phyloP scores from a whole-genome alignment of 148 eudicot genomes.

The Chenopodium formosanum region DNA sequence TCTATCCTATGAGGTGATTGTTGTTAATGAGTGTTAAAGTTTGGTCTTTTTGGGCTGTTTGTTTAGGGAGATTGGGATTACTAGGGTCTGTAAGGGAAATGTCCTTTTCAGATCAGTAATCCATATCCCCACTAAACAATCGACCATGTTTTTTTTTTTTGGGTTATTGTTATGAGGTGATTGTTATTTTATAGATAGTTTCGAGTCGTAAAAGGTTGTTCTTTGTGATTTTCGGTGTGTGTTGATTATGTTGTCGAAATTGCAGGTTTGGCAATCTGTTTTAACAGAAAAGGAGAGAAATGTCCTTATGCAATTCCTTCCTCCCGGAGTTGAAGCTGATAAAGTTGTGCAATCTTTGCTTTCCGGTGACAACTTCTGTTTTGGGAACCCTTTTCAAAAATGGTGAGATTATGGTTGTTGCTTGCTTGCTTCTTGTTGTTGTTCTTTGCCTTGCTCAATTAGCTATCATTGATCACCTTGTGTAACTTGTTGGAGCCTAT shows the following conservation, averaged over 20 bases:
- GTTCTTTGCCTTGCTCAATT: neutral
- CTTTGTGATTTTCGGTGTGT: neutral
- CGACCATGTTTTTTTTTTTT: too few relatives aligned
- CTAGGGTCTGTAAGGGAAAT: too few relatives aligned
- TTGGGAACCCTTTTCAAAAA: constrained; percentile 69
- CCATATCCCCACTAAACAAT: too few relatives aligned
- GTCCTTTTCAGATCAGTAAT: neutral
- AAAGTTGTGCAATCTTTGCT: constrained; percentile 59
- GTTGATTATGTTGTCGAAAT: neutral
- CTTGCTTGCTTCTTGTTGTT: neutral
- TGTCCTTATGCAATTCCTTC: constrained; percentile 69
- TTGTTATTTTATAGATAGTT: neutral
- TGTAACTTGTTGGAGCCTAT: neutral
- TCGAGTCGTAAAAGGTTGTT: neutral
- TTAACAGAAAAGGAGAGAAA: constrained; percentile 63
- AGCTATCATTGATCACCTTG: neutral
- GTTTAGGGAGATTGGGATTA: neutral
- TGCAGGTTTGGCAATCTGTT: constrained; percentile 78
- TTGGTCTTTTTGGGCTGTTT: neutral
- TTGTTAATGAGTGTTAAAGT: neutral
- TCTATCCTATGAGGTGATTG: constrained; percentile 69
- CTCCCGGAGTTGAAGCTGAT: constrained; percentile 50
- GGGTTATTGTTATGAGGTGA: too few relatives aligned
- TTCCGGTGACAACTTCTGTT: constrained; percentile 61
- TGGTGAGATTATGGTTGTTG: constrained; percentile 49